Evolutionary conservation across 139 green algal species (phyloP).

Genomic region (Bryopsis sp.): DNA sequence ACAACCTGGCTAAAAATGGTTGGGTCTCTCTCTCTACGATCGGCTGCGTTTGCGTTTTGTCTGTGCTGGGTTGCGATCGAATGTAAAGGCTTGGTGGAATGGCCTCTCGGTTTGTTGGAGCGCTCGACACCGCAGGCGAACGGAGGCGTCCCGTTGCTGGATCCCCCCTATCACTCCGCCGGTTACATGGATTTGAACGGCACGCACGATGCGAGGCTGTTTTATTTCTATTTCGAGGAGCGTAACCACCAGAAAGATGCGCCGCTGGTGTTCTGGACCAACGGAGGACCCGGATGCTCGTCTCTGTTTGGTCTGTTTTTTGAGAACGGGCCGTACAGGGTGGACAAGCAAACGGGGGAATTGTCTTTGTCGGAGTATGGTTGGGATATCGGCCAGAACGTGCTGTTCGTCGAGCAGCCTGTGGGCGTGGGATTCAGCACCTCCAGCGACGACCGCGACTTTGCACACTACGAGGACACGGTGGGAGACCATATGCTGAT

Average conservation of each 20-base stretch:
- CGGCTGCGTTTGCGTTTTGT: no score
- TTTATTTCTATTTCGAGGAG: slow-evolving; percentile 20
- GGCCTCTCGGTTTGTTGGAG: no score
- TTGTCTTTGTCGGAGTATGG: slow-evolving; percentile 9
- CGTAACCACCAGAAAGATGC: slow-evolving; percentile 8
- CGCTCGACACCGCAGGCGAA: no score
- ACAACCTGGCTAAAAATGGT: no score
- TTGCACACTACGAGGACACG: slow-evolving; percentile 36
- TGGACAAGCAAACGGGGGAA: slow-evolving; percentile 14
- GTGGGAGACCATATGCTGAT: slow-evolving; percentile 88
- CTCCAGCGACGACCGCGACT: no score
- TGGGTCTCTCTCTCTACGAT: no score
- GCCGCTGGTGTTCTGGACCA: slow-evolving; percentile 18
- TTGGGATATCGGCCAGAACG: slow-evolving; percentile 16
- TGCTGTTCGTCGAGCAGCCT: slow-evolving; percentile 16
- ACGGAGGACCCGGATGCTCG: slow-evolving; percentile 15
- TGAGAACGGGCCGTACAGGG: slow-evolving; percentile 15
- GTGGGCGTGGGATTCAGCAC: slow-evolving; percentile 9
- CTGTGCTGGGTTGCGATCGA: no score
- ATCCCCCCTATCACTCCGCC: slow-evolving; percentile 13
- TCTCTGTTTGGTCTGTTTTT: slow-evolving; percentile 7
- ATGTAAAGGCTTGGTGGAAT: no score
- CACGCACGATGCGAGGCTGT: slow-evolving; percentile 1
- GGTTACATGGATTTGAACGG: slow-evolving; percentile 14
- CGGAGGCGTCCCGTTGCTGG: no score